These are phyloP conservation scores for Paecilomyces sp. DNA, from an alignment of 2,329 filamentous ascomycete species.

Conservation along the genomic window DNA sequence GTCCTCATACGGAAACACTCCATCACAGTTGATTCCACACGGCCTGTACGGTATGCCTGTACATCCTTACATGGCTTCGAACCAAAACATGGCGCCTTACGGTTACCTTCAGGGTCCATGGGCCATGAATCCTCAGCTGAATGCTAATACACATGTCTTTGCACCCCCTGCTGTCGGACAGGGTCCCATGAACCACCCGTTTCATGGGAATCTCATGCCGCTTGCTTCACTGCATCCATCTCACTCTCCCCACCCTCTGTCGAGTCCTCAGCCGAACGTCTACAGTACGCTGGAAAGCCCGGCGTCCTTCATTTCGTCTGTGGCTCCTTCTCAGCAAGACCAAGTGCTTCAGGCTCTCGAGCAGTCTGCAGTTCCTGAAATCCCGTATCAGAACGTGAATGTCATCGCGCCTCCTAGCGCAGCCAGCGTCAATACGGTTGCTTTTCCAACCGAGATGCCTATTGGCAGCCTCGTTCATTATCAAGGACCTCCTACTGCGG, in stretches of 20 bases:
- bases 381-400: background rate
- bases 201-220: background rate
- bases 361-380: background rate
- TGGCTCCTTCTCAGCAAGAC: background rate
- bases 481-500: conserved; percentile 13
- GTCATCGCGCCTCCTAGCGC: background rate
- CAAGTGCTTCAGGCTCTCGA: background rate
- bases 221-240: background rate
- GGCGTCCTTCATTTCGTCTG: background rate
- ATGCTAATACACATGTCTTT: background rate
- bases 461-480: conserved; percentile 18
- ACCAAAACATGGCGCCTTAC: background rate
- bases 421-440: conserved; percentile 8
- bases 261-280: background rate
- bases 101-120: background rate
- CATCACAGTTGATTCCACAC: background rate
- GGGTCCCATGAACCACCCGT: background rate
- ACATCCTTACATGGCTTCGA: background rate
- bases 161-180: background rate
- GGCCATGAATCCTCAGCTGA: background rate
- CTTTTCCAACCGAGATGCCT: conserved; percentile 16
- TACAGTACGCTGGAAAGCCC: background rate
- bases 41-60: background rate
- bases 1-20: background rate
- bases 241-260: background rate